These are phyloP conservation scores for Ehretia macrophylla DNA, from an alignment of 257 asterid species.

Conservation along the genomic window DNA sequence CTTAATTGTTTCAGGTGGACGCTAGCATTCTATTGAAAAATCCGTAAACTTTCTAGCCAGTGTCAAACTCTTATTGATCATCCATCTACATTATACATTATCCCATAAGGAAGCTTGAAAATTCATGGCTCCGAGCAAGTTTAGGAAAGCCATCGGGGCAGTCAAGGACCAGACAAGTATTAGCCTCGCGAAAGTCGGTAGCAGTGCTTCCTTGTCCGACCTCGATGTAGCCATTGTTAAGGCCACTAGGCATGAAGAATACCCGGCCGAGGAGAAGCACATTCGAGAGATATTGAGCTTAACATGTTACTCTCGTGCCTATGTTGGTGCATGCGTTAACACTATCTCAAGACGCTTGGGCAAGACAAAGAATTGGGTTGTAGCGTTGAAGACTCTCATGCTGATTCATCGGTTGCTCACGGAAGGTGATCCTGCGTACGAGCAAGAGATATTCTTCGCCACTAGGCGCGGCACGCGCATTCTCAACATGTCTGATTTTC, in stretches of 20 bases:
- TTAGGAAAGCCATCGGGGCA: slow-evolving; percentile 83
- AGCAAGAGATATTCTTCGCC: slow-evolving; percentile 87
- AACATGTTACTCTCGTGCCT: slow-evolving; percentile 69
- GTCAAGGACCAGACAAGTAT: slow-evolving; percentile 93
- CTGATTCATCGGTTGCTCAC: slow-evolving; percentile 68
- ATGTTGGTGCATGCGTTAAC: slow-evolving; percentile 58
- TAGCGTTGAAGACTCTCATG: slow-evolving; percentile 81
- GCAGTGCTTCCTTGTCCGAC: slow-evolving; percentile 68
- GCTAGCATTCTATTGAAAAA: too few species aligned
- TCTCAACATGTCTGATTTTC: slow-evolving; percentile 83
- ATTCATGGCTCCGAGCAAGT: slow-evolving; percentile 81
- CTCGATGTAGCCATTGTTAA: slow-evolving; percentile 92
- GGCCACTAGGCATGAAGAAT: slow-evolving; percentile 94
- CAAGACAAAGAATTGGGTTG: slow-evolving; percentile 91
- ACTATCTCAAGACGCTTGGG: slow-evolving; percentile 72
- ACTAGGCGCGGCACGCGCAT: slow-evolving; percentile 89
- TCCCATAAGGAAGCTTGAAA: too few species aligned
- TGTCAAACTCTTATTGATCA: too few species aligned
- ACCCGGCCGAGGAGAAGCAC: slow-evolving; percentile 84
- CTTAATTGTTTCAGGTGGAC: too few species aligned
- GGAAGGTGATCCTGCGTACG: slow-evolving; percentile 71
- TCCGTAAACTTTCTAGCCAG: too few species aligned
- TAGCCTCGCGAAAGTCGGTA: slow-evolving; percentile 78
- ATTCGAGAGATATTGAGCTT: slow-evolving; percentile 66
- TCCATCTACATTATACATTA: too few species aligned